Evolutionary conservation across 768 basidiomycete species (phyloP).

Genomic region (Tricholoma matsutake): DNA sequence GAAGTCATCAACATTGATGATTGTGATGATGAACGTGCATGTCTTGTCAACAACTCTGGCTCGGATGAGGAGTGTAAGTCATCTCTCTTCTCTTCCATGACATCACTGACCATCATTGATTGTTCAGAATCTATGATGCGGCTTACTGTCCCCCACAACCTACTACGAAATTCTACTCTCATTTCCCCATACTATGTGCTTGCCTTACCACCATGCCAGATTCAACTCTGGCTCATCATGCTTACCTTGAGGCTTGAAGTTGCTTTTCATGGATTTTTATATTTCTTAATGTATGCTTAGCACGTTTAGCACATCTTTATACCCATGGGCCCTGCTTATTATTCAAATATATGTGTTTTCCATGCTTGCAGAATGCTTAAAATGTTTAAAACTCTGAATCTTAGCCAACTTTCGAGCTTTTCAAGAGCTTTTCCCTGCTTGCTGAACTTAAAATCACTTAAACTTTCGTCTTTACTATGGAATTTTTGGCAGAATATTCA

Average conservation of each 20-base stretch:
- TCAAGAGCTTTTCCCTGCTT: not conserved
- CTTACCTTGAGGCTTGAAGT: too few relatives aligned
- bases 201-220: not conserved
- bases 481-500: not conserved
- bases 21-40: not conserved
- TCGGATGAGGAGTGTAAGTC: not conserved
- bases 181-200: not conserved
- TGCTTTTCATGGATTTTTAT: not conserved
- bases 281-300: not conserved
- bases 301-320: not conserved
- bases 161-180: not conserved
- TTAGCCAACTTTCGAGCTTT: not conserved
- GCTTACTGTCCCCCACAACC: not conserved
- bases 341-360: not conserved
- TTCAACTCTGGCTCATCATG: not conserved
- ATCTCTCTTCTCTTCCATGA: not conserved
- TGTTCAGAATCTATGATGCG: not conserved
- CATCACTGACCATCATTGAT: not conserved
- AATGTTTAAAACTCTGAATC: not conserved
- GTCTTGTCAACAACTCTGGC: not conserved
- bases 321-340: not conserved
- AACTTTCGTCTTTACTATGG: not conserved
- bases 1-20: not conserved
- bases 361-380: not conserved
- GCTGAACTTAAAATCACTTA: not conserved